Conservation (phyloP, 2,329 filamentous ascomycete species). For the Didymella lethalis region DNA sequence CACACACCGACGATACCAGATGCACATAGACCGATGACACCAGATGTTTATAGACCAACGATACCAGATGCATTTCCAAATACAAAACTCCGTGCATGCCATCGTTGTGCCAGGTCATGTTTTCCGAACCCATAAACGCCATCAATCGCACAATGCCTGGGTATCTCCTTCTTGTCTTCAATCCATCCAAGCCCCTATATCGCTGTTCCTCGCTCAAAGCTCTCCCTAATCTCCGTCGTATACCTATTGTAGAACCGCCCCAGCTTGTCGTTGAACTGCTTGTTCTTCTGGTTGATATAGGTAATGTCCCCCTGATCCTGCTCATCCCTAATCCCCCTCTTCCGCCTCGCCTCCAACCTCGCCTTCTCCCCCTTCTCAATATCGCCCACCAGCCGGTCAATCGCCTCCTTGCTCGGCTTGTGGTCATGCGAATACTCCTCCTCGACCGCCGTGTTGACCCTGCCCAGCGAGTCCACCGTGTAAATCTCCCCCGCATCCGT, state of each 20-base stretch:
- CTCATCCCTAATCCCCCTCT: slow-evolving; percentile 75
- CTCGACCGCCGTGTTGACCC: slow-evolving; percentile 89
- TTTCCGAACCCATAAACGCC: slow-evolving; percentile 18
- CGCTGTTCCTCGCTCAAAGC: slow-evolving; percentile 96
- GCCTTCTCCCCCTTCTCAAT: slow-evolving; percentile 87
- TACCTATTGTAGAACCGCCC: slow-evolving; percentile 98
- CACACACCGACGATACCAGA: slow-evolving; percentile 14
- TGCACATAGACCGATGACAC: slow-evolving; percentile 11
- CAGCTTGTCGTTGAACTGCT: slow-evolving; percentile 99
- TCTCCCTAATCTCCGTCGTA: slow-evolving; percentile 94
- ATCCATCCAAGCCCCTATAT: slow-evolving; percentile 63
- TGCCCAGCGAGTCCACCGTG: slow-evolving; percentile 88
- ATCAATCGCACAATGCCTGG: slow-evolving; percentile 27
- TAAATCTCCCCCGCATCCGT: slow-evolving; percentile 89
- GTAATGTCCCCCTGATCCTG: slow-evolving; percentile 87
- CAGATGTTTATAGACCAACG: slow-evolving; percentile 3
- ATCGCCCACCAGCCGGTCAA: slow-evolving; percentile 87
- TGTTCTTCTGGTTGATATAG: slow-evolving; percentile 99
- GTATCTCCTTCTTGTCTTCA: slow-evolving; percentile 30
- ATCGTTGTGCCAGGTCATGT: neutral
- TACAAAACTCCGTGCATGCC: neutral
- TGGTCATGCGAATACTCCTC: slow-evolving; percentile 82
- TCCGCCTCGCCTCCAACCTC: slow-evolving; percentile 83
- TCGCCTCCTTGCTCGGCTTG: slow-evolving; percentile 83
- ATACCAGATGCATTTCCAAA: slow-evolving; percentile 15